A percentile compares a stretch with the other conserved stretches of the same genome.
phyloP scores from a whole-genome alignment of 2,329 filamentous ascomycete species.

The Fusarium austroafricanum region DNA sequence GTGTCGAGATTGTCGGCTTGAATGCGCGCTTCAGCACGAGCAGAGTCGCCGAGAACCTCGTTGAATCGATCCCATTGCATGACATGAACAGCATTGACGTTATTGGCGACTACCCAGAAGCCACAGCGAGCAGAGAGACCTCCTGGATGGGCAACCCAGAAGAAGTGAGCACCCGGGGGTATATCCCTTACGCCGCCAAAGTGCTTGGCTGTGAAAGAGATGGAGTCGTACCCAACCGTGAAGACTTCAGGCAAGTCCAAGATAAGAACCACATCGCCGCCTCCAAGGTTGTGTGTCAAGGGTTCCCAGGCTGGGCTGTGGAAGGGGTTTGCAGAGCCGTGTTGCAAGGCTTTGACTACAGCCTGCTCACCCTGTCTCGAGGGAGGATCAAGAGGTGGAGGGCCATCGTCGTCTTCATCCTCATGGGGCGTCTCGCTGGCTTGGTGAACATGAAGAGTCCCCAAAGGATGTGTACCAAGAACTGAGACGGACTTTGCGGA shows the following conservation, averaged over 20 bases:
- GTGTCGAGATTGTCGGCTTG: slow-evolving; percentile 56
- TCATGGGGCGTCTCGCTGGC: slow-evolving; percentile 29
- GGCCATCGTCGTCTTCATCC: slow-evolving; percentile 41
- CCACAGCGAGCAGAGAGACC: slow-evolving; percentile 64
- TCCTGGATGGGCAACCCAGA: slow-evolving; percentile 66
- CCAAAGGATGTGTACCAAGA: slow-evolving; percentile 56
- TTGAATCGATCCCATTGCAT: slow-evolving; percentile 68
- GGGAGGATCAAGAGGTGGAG: slow-evolving; percentile 49
- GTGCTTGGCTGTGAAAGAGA: slow-evolving; percentile 59
- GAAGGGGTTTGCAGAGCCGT: slow-evolving; percentile 8
- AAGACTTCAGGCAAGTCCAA: slow-evolving; percentile 63
- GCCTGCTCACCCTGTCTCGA: background rate
- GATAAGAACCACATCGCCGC: slow-evolving; percentile 65
- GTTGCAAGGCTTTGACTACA: background rate
- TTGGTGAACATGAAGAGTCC: slow-evolving; percentile 56
- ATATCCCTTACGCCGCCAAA: slow-evolving; percentile 67
- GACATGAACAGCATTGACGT: slow-evolving; percentile 54
- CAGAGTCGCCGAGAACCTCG: slow-evolving; percentile 64
- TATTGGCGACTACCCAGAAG: slow-evolving; percentile 65
- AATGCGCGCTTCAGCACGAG: slow-evolving; percentile 58
- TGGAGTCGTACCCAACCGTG: slow-evolving; percentile 65
- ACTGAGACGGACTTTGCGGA: slow-evolving; percentile 53
- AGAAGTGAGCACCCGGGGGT: slow-evolving; percentile 67
- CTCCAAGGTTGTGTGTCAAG: slow-evolving; percentile 48
- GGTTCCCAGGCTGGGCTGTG: slow-evolving; percentile 18